A percentile compares a stretch with the other conserved stretches of the same genome.
These are phyloP conservation scores for Melaleuca quinquenervia DNA, from an alignment of 345 rosid genomes.

Conservation along the genomic window DNA sequence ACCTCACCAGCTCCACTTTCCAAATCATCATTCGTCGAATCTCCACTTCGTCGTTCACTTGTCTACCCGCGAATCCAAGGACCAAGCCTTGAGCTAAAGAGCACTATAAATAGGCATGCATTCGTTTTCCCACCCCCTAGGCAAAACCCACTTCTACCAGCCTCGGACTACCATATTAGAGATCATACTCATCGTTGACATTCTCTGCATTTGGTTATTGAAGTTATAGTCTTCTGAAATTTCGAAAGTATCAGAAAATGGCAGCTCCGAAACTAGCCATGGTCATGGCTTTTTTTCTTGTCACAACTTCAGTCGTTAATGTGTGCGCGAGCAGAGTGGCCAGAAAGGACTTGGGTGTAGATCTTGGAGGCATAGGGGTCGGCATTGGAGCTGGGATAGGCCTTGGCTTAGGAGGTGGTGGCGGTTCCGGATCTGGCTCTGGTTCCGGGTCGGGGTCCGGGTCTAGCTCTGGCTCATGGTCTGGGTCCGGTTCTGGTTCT, in stretches of 20 bases:
- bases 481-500: not conserved
- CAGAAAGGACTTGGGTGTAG: slow-evolving; percentile 64
- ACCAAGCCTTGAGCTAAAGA: not conserved
- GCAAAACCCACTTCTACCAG: not conserved
- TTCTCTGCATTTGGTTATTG: not conserved
- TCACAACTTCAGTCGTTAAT: slow-evolving; percentile 10
- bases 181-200: no score
- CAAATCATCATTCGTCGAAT: not conserved
- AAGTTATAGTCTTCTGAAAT: not conserved
- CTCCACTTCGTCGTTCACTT: not conserved
- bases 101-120: not conserved
- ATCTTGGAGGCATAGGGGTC: slow-evolving; percentile 68
- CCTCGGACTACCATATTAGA: not conserved
- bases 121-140: not conserved
- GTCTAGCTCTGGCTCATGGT: slow-evolving; percentile 9
- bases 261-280: not conserved
- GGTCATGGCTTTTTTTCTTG: slow-evolving; percentile 11
- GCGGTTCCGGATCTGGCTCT: slow-evolving; percentile 9
- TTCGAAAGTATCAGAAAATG: not conserved
- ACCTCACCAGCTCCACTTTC: not conserved
- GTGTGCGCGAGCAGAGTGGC: slow-evolving; percentile 48
- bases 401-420: slow-evolving; percentile 50
- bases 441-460: not conserved
- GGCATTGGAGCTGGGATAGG: slow-evolving; percentile 63
- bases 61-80: not conserved